Conservation (phyloP, 306 rosid genomes). For the Parietaria judaica region DNA sequence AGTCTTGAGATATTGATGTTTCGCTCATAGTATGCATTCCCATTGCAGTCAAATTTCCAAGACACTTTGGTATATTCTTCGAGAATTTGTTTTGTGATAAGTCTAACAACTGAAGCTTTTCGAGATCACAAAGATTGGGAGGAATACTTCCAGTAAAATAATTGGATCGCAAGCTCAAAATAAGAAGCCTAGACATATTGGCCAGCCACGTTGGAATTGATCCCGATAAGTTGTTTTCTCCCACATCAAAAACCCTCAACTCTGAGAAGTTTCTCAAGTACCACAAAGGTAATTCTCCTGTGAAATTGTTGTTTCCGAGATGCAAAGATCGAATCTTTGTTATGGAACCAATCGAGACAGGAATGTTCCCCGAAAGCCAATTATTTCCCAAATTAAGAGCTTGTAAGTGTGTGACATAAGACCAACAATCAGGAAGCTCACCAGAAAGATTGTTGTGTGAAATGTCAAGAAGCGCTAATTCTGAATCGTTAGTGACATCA, state of each 20-base stretch:
- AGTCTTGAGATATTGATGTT: not conserved
- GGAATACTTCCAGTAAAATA: not conserved
- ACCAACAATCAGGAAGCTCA: not conserved
- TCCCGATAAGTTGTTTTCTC: constrained; percentile 14
- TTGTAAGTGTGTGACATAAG: not conserved
- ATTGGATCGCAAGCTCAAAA: not conserved
- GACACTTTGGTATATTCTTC: constrained; percentile 7
- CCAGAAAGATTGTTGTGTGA: no score
- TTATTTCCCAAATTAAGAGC: constrained; percentile 1
- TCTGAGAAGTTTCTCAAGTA: not conserved
- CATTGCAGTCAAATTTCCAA: not conserved
- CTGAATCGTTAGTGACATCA: not conserved
- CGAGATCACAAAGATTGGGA: not conserved
- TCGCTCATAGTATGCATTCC: not conserved
- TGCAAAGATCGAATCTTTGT: not conserved
- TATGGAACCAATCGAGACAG: not conserved
- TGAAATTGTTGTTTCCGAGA: not conserved
- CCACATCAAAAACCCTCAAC: constrained; percentile 5
- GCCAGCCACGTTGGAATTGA: constrained; percentile 13
- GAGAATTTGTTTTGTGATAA: constrained; percentile 12
- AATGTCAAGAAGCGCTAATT: not conserved
- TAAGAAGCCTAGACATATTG: not conserved
- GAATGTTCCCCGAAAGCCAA: not conserved
- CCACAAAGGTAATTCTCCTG: not conserved
- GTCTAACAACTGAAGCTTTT: constrained; percentile 4